These are phyloP conservation scores for Gremmenia infestans DNA, from an alignment of 2,329 filamentous ascomycete genomes.

Conservation along the genomic window DNA sequence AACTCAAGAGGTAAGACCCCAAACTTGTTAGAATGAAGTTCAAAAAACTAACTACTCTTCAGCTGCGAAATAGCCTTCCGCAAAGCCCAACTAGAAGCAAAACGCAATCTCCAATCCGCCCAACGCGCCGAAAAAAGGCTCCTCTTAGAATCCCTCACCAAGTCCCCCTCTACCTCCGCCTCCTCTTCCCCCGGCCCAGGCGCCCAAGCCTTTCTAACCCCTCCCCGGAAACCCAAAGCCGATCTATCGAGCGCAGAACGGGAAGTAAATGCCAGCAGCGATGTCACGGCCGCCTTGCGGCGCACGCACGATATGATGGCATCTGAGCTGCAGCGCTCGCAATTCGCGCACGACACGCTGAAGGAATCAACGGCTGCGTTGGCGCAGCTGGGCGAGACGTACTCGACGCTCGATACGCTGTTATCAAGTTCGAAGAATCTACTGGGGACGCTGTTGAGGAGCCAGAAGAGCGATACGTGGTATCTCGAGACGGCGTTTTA, in stretches of 20 bases:
- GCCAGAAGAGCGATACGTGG: slow-evolving; percentile 97
- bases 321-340: slow-evolving; percentile 75
- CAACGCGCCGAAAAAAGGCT: slow-evolving; percentile 72
- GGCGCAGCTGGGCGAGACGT: slow-evolving; percentile 73
- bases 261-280: slow-evolving; percentile 67
- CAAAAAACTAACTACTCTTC: background rate
- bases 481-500: slow-evolving; percentile 90
- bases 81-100: slow-evolving; percentile 75
- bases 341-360: slow-evolving; percentile 86
- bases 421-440: slow-evolving; percentile 70
- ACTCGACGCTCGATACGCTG: slow-evolving; percentile 72
- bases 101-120: slow-evolving; percentile 66
- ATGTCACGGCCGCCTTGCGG: slow-evolving; percentile 79
- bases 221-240: slow-evolving; percentile 12
- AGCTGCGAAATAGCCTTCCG: slow-evolving; percentile 57
- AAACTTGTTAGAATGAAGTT: background rate
- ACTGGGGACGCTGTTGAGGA: slow-evolving; percentile 72
- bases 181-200: slow-evolving; percentile 15
- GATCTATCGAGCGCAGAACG: slow-evolving; percentile 59
- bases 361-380: slow-evolving; percentile 79
- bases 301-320: slow-evolving; percentile 85
- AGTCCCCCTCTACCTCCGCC: slow-evolving; percentile 32
- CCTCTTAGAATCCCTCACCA: slow-evolving; percentile 60
- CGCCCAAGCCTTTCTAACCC: slow-evolving; percentile 35
- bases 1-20: slow-evolving; percentile 58